Conservation (phyloP, 2,329 filamentous ascomycete species). For the Pseudogymnoascus sp. region DNA sequence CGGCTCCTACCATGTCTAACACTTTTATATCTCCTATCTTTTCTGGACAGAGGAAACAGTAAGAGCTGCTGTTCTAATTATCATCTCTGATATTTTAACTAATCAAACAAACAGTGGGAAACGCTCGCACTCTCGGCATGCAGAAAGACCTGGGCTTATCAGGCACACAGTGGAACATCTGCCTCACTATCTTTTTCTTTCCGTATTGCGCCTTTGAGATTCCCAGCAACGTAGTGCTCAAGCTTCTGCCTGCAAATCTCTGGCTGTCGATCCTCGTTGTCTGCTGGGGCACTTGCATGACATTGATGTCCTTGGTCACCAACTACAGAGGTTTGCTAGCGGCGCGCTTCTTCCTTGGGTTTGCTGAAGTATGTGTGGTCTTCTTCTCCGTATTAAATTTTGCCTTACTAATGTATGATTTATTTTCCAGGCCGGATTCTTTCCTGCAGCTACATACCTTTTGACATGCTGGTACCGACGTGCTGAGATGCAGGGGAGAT, state of each 20-base stretch:
- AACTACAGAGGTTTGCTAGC: slow-evolving; percentile 53
- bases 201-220: slow-evolving; percentile 42
- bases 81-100: neutral
- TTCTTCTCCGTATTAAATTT: neutral
- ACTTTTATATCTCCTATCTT: slow-evolving; percentile 49
- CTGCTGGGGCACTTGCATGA: slow-evolving; percentile 32
- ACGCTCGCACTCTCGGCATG: slow-evolving; percentile 14
- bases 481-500: neutral
- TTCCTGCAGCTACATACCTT: slow-evolving; percentile 13
- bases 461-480: slow-evolving; percentile 14
- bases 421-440: slow-evolving; percentile 11
- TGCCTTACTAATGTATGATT: neutral
- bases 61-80: neutral
- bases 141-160: slow-evolving; percentile 13
- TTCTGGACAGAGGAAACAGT: slow-evolving; percentile 40
- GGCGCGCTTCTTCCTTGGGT: slow-evolving; percentile 56
- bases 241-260: slow-evolving; percentile 42
- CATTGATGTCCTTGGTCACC: slow-evolving; percentile 51
- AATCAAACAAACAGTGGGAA: slow-evolving; percentile 5
- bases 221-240: slow-evolving; percentile 44
- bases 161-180: slow-evolving; percentile 17
- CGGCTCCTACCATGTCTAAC: slow-evolving; percentile 44
- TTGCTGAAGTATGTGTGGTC: slow-evolving; percentile 29
- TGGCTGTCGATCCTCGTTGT: slow-evolving; percentile 37
- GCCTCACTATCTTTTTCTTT: slow-evolving; percentile 44